A percentile compares a stretch with the other conserved stretches of the same genome.
Evolutionary conservation across 306 rosid species (phyloP).

Genomic region (Fragaria nilgerrensis): DNA sequence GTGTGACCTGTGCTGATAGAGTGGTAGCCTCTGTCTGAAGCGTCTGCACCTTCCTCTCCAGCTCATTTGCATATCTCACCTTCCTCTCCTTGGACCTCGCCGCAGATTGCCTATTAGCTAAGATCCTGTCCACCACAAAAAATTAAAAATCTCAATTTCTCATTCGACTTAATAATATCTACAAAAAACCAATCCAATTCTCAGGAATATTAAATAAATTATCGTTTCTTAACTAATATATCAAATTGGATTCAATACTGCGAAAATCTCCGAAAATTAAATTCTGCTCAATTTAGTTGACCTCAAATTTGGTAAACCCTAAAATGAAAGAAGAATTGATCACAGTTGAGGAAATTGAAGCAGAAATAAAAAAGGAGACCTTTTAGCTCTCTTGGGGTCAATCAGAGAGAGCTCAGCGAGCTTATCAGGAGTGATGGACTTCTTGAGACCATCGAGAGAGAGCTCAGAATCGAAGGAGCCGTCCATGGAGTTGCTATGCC

Average conservation of each 20-base stretch:
- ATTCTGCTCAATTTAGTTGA: background rate
- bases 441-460: slow-evolving; percentile 53
- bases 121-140: slow-evolving; percentile 54
- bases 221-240: background rate
- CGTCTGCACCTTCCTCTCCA: slow-evolving; percentile 95
- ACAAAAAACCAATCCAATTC: background rate
- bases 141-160: background rate
- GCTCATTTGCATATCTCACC: slow-evolving; percentile 73
- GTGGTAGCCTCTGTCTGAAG: slow-evolving; percentile 97
- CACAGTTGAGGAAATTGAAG: background rate
- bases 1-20: slow-evolving; percentile 87
- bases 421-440: slow-evolving; percentile 75
- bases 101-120: slow-evolving; percentile 94
- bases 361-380: slow-evolving; percentile 34
- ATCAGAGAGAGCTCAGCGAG: slow-evolving; percentile 94
- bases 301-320: background rate
- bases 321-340: background rate
- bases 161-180: background rate
- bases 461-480: slow-evolving; percentile 71
- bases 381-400: slow-evolving; percentile 91
- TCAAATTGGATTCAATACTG: background rate
- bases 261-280: no score
- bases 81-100: slow-evolving; percentile 98
- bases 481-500: slow-evolving; percentile 87
- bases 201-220: no score